These are phyloP conservation scores for Zygotorulaspora mrakii DNA, from an alignment of 1,139 yeast species.

Conservation along the genomic window DNA sequence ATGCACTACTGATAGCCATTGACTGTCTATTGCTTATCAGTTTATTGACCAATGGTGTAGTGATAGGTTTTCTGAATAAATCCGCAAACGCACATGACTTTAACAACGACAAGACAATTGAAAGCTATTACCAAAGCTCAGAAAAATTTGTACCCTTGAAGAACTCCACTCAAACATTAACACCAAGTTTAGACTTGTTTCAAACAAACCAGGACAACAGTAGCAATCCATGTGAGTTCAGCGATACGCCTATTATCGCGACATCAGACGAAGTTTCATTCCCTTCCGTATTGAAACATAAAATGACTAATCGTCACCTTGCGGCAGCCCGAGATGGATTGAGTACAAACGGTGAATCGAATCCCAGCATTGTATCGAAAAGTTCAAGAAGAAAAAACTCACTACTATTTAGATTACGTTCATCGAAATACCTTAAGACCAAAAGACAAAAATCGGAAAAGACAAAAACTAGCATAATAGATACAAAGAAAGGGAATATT, in stretches of 20 bases:
- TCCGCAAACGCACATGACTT: not conserved
- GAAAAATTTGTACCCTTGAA: conserved; percentile 31
- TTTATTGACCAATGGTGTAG: conserved; percentile 23
- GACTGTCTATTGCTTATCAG: conserved; percentile 22
- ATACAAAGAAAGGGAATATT: conserved; percentile 9
- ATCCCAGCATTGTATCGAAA: conserved; percentile 5
- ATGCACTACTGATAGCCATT: conserved; percentile 18
- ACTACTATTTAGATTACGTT: conserved; percentile 8
- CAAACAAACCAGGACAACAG: conserved; percentile 6
- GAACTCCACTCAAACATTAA: conserved; percentile 35
- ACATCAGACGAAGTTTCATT: conserved; percentile 17
- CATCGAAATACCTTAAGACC: conserved; percentile 5
- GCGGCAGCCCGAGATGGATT: conserved; percentile 4
- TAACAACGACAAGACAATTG: conserved; percentile 4
- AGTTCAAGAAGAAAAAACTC: conserved; percentile 9
- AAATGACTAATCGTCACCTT: conserved; percentile 8
- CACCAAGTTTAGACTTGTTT: conserved; percentile 30
- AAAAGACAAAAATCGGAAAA: not conserved
- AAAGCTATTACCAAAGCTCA: conserved; percentile 6
- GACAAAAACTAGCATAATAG: not conserved
- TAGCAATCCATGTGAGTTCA: conserved; percentile 7
- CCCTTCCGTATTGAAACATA: conserved; percentile 22
- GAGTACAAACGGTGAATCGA: conserved; percentile 9
- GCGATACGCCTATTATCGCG: conserved; percentile 4
- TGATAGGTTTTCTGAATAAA: conserved; percentile 15